Percentiles rank a stretch among this genome's conserved stretches.
Evolutionary conservation across 1,139 yeast genomes (phyloP).

Genomic region (Starmera stellimalicola): DNA sequence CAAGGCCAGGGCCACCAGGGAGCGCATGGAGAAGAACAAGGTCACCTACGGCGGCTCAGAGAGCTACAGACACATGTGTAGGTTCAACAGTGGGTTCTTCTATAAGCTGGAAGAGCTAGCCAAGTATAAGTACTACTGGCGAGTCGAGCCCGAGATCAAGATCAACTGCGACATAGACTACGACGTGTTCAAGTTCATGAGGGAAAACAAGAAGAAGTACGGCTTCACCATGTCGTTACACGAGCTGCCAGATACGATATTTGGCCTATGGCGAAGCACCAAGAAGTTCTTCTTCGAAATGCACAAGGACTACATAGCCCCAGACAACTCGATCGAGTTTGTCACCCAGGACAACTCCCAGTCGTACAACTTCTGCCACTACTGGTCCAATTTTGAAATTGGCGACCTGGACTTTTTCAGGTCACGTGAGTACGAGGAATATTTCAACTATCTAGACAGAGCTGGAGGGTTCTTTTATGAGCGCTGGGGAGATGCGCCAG

Average conservation of each 20-base stretch:
- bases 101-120: constrained; percentile 45
- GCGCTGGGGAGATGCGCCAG: constrained; percentile 59
- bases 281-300: constrained; percentile 36
- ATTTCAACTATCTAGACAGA: constrained; percentile 39
- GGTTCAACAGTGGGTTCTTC: constrained; percentile 48
- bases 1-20: constrained; percentile 44
- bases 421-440: constrained; percentile 33
- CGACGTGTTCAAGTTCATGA: constrained; percentile 45
- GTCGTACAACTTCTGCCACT: constrained; percentile 46
- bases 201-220: constrained; percentile 37
- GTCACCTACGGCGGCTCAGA: constrained; percentile 48
- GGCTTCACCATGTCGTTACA: constrained; percentile 48
- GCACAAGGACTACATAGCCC: constrained; percentile 35
- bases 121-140: constrained; percentile 55
- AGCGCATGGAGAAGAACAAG: constrained; percentile 30
- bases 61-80: constrained; percentile 54
- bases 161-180: constrained; percentile 44
- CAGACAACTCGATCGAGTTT: constrained; percentile 34
- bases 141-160: constrained; percentile 51
- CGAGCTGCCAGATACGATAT: constrained; percentile 42
- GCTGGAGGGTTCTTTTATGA: constrained; percentile 53
- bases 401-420: constrained; percentile 48
- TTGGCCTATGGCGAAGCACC: constrained; percentile 51
- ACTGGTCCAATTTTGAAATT: constrained; percentile 52
- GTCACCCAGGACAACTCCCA: constrained; percentile 41